phyloP scores from a whole-genome alignment of 2,329 filamentous ascomycete genomes.

The Verticillium klebahnii region DNA sequence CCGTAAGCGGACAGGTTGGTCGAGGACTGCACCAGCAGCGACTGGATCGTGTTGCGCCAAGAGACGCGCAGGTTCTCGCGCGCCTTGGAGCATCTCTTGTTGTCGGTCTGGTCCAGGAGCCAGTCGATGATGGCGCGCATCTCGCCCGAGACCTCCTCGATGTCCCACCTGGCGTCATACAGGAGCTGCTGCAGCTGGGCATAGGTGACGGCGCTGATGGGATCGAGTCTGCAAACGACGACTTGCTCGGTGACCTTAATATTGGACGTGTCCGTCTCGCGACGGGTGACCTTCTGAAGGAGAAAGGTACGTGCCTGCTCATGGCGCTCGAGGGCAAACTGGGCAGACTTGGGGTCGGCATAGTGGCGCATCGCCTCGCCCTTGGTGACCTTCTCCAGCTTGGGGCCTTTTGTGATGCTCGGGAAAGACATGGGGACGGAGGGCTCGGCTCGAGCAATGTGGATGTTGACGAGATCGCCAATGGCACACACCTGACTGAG shows the following conservation, averaged over 20 bases:
- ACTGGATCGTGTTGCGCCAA: not conserved
- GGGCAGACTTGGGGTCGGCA: conserved; percentile 26
- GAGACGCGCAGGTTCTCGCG: conserved; percentile 1
- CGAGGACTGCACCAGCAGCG: conserved; percentile 1
- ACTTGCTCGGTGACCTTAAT: conserved; percentile 17
- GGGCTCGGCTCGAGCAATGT: conserved; percentile 30
- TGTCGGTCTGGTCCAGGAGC: not conserved
- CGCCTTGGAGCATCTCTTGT: not conserved
- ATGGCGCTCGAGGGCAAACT: conserved; percentile 28
- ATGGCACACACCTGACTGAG: conserved; percentile 30
- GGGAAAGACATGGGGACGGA: conserved; percentile 29
- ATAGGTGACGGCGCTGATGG: conserved; percentile 19
- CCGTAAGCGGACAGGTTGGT: not conserved
- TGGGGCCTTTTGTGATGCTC: conserved; percentile 26
- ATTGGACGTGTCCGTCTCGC: conserved; percentile 20
- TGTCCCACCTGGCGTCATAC: conserved; percentile 20
- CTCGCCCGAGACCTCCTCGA: conserved; percentile 11
- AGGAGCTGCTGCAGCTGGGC: conserved; percentile 22
- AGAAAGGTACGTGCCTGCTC: conserved; percentile 26
- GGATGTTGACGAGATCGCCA: conserved; percentile 28
- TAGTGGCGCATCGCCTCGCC: conserved; percentile 27
- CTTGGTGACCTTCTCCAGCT: conserved; percentile 18
- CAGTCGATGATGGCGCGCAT: not conserved
- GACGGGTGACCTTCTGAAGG: conserved; percentile 21
- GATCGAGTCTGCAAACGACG: conserved; percentile 20